Evolutionary conservation across 78 protist genomes (phyloP).

Genomic region (Dictyostelium intermedium): DNA sequence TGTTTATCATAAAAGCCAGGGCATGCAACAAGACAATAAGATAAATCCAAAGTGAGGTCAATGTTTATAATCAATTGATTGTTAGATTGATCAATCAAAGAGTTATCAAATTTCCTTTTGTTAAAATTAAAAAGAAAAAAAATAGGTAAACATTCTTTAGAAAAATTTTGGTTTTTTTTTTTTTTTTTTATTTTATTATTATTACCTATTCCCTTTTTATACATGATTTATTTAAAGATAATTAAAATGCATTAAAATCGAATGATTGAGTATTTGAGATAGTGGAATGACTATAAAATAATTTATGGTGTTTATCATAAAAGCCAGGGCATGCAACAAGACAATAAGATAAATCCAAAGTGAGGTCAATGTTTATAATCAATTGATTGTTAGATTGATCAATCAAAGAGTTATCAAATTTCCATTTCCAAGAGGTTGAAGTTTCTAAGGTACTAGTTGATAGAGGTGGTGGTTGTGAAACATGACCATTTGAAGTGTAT

Average conservation of each 20-base stretch:
- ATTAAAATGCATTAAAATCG: not conserved
- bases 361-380: not conserved
- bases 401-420: not conserved
- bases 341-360: not conserved
- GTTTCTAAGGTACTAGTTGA: conserved; percentile 12
- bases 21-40: not conserved
- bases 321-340: not conserved
- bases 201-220: no score
- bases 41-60: not conserved
- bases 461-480: not conserved
- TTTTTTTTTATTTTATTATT: not conserved
- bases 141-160: no score
- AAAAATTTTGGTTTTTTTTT: not conserved
- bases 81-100: not conserved
- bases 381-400: not conserved
- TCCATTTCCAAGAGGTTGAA: conserved; percentile 1
- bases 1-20: not conserved
- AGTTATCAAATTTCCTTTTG: not conserved
- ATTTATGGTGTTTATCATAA: not conserved
- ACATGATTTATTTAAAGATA: not conserved
- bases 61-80: not conserved
- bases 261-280: not conserved
- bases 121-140: no score
- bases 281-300: not conserved
- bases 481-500: not conserved